A percentile compares a stretch with the other conserved stretches of the same genome.
phyloP scores from a whole-genome alignment of 768 basidiomycete species.

The Mycena olivaceomarginata region DNA sequence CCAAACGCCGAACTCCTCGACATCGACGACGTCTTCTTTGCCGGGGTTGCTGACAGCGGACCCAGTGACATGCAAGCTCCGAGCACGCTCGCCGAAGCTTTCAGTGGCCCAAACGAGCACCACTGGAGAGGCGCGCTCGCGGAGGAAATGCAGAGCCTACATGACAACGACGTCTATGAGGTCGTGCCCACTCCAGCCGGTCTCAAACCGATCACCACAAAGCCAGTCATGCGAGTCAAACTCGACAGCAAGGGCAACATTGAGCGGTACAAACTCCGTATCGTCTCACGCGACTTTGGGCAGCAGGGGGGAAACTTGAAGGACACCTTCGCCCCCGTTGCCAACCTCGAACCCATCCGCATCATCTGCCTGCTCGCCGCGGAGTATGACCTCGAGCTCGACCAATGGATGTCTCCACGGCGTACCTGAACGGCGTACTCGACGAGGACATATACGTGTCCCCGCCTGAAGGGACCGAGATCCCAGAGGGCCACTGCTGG shows the following conservation, averaged over 20 bases:
- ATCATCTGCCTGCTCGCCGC: constrained; percentile 12
- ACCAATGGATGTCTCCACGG: constrained; percentile 11
- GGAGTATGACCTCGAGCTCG: constrained; percentile 6
- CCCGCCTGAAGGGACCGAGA: not conserved
- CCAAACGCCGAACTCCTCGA: not conserved
- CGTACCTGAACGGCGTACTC: not conserved
- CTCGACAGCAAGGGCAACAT: not conserved
- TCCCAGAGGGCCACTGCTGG: constrained; percentile 1
- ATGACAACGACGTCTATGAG: not conserved
- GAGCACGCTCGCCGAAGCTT: no score
- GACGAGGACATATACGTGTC: not conserved
- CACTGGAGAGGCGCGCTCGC: not conserved
- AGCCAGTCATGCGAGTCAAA: not conserved
- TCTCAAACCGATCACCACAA: not conserved
- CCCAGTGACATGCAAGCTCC: not conserved
- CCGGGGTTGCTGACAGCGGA: not conserved
- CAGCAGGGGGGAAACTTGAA: not conserved
- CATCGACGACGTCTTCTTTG: constrained; percentile 1
- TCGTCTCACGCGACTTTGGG: not conserved
- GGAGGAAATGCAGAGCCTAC: not conserved
- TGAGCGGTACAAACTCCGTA: not conserved
- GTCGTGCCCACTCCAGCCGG: not conserved
- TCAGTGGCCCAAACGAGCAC: not conserved
- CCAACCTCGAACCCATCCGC: constrained; percentile 12
- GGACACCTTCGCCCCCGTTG: no score